Evolutionary conservation across 2,329 filamentous ascomycete species (phyloP).

Genomic region (Sclerotinia borealis): DNA sequence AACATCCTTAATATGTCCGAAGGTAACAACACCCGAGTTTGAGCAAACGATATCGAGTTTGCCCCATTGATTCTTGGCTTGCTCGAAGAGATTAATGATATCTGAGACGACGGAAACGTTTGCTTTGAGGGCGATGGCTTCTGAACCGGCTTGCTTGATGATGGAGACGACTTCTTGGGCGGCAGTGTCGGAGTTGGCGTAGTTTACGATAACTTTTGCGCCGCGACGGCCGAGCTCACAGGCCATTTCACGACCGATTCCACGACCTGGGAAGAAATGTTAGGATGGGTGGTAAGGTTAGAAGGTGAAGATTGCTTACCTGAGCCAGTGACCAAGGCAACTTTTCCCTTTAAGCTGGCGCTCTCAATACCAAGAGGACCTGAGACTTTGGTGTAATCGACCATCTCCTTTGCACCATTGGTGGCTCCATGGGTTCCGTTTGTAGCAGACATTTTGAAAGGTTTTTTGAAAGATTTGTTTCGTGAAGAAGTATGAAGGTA

Average conservation of each 20-base stretch:
- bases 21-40: slow-evolving; percentile 49
- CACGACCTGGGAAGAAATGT: slow-evolving; percentile 42
- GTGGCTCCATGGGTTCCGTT: slow-evolving; percentile 12
- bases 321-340: slow-evolving; percentile 31
- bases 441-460: slow-evolving; percentile 15
- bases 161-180: slow-evolving; percentile 59
- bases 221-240: slow-evolving; percentile 59
- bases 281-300: background rate
- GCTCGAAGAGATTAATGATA: slow-evolving; percentile 26
- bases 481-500: background rate
- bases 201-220: slow-evolving; percentile 50
- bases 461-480: background rate
- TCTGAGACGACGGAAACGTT: slow-evolving; percentile 49
- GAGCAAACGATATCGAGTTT: slow-evolving; percentile 31
- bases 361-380: slow-evolving; percentile 23
- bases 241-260: slow-evolving; percentile 62
- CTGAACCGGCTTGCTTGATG: slow-evolving; percentile 48
- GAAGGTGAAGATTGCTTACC: slow-evolving; percentile 15
- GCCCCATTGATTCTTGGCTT: slow-evolving; percentile 29
- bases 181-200: slow-evolving; percentile 54
- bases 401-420: background rate
- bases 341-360: slow-evolving; percentile 29
- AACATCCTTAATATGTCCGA: slow-evolving; percentile 28
- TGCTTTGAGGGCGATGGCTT: slow-evolving; percentile 50
- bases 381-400: slow-evolving; percentile 11